These are phyloP conservation scores for Alternaria tenuissima DNA, from an alignment of 2,329 filamentous ascomycete genomes.

Conservation along the genomic window DNA sequence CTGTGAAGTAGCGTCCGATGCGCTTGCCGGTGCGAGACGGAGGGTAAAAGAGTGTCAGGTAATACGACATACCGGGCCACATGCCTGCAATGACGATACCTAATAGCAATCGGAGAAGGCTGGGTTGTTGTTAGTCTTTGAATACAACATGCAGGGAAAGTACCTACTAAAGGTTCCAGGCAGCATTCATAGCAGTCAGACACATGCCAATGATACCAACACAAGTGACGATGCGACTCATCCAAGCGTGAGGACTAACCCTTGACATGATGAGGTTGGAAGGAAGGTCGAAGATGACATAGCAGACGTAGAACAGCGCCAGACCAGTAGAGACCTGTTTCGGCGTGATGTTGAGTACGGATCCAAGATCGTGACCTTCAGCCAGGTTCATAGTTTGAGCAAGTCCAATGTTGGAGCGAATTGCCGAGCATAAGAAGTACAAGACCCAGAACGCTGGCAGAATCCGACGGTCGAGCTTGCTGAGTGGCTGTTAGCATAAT, in stretches of 20 bases:
- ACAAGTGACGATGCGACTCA: slow-evolving; percentile 88
- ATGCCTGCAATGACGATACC: slow-evolving; percentile 90
- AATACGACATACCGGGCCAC: slow-evolving; percentile 96
- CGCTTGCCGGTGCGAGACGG: slow-evolving; percentile 85
- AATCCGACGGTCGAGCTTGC: slow-evolving; percentile 67
- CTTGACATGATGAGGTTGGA: slow-evolving; percentile 90
- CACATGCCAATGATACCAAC: slow-evolving; percentile 85
- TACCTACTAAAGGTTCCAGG: slow-evolving; percentile 81
- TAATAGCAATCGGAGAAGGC: slow-evolving; percentile 81
- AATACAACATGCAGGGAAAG: background rate
- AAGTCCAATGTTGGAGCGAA: slow-evolving; percentile 89
- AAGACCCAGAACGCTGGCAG: slow-evolving; percentile 84
- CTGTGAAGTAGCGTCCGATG: slow-evolving; percentile 90
- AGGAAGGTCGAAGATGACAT: slow-evolving; percentile 87
- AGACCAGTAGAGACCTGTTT: slow-evolving; percentile 85
- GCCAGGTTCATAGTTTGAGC: slow-evolving; percentile 91
- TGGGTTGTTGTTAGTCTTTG: slow-evolving; percentile 12
- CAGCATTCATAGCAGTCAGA: slow-evolving; percentile 80
- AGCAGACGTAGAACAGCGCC: slow-evolving; percentile 90
- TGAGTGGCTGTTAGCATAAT: slow-evolving; percentile 32
- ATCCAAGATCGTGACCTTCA: slow-evolving; percentile 76
- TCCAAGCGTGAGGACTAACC: slow-evolving; percentile 86
- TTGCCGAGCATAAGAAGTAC: slow-evolving; percentile 92
- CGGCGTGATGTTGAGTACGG: slow-evolving; percentile 71
- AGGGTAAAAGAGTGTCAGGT: slow-evolving; percentile 90